A percentile compares a stretch with the other conserved stretches of the same genome.
Evolutionary conservation across 2,329 filamentous ascomycete genomes (phyloP).

Genomic region (Trichoderma gracile): DNA sequence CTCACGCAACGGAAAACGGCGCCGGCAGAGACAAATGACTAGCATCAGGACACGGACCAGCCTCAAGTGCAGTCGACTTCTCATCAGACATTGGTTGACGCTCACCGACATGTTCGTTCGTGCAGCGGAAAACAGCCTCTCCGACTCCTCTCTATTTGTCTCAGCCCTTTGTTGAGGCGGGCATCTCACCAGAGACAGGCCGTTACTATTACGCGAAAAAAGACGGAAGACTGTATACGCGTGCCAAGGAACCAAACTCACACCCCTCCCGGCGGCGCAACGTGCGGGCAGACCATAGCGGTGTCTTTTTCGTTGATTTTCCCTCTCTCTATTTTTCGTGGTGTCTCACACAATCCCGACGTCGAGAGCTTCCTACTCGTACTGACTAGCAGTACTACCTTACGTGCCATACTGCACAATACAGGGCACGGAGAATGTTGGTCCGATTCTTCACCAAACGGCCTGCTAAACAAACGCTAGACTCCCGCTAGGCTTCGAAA

Average conservation of each 20-base stretch:
- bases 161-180: neutral
- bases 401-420: too few species aligned
- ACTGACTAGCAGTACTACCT: neutral
- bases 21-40: constrained; percentile 19
- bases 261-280: neutral
- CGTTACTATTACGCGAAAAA: constrained; percentile 15
- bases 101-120: constrained; percentile 20
- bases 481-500: constrained; percentile 7
- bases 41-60: constrained; percentile 11
- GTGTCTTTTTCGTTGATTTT: neutral
- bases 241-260: too few species aligned
- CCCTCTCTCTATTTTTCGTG: constrained; percentile 3
- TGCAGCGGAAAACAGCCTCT: neutral
- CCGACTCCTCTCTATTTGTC: neutral
- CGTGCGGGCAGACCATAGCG: constrained; percentile 14
- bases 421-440: constrained; percentile 13
- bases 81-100: neutral
- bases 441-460: constrained; percentile 9
- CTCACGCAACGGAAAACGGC: constrained; percentile 24
- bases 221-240: neutral
- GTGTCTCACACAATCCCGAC: constrained; percentile 23
- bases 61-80: neutral
- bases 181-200: neutral
- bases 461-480: constrained; percentile 9
- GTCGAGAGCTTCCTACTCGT: neutral